phyloP scores from a whole-genome alignment of 164 flowering plant species.

The Taxillus chinensis region DNA sequence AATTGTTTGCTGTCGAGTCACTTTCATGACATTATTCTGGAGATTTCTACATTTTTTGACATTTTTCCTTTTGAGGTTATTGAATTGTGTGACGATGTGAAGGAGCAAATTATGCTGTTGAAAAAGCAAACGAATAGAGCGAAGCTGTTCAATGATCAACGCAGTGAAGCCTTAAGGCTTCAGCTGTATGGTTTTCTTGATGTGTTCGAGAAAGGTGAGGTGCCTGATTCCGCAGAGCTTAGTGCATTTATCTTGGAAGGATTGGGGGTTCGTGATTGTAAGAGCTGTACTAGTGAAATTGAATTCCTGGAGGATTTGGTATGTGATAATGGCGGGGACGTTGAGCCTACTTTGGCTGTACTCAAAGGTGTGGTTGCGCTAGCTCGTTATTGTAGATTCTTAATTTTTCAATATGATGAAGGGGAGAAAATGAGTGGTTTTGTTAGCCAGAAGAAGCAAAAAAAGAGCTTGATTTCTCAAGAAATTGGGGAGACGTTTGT shows the following conservation, averaged over 20 bases:
- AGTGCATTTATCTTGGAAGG: neutral
- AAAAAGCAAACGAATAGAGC: neutral
- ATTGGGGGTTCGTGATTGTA: neutral
- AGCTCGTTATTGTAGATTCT: neutral
- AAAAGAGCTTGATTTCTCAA: neutral
- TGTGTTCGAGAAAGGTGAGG: neutral
- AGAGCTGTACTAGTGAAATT: neutral
- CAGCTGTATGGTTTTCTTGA: neutral
- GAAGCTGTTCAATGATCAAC: neutral
- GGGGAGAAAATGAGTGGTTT: neutral
- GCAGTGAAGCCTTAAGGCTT: neutral
- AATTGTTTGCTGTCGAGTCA: neutral
- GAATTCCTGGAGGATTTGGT: neutral
- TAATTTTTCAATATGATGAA: neutral
- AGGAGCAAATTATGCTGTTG: neutral
- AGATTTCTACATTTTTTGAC: neutral
- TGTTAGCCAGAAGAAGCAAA: neutral
- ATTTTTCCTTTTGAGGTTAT: neutral
- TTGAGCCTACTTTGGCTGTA: neutral
- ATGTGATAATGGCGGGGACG: neutral
- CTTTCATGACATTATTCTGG: neutral
- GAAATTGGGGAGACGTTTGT: conserved; percentile 3
- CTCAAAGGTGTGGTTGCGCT: neutral
- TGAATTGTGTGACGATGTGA: neutral
- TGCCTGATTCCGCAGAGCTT: neutral